A percentile compares a stretch with the other conserved stretches of the same genome.
Evolutionary conservation across 139 green algal genomes (phyloP).

Genomic region (Prasinococcaceae sp.): DNA sequence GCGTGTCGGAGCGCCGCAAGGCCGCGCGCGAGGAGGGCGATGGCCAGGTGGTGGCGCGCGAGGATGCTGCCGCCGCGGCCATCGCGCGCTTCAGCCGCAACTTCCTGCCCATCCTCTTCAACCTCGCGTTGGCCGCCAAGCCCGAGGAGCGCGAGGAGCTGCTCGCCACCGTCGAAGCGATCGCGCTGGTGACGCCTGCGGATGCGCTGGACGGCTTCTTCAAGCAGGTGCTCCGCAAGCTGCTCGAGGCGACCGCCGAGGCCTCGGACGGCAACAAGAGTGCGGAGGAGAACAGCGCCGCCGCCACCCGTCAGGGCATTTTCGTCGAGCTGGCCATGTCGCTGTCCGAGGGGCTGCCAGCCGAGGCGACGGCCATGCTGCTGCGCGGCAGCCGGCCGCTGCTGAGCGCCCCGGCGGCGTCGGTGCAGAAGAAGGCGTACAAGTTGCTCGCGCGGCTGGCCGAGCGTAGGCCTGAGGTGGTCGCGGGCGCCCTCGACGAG

Average conservation of each 20-base stretch:
- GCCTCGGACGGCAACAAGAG: neutral
- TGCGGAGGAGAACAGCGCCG: conserved; percentile 41
- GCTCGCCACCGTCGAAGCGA: conserved; percentile 40
- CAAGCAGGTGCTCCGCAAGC: conserved; percentile 42
- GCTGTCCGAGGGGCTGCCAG: conserved; percentile 51
- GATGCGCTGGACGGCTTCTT: conserved; percentile 44
- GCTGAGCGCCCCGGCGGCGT: conserved; percentile 18
- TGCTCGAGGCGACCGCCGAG: conserved; percentile 36
- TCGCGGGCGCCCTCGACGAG: neutral
- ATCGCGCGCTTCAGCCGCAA: conserved; percentile 43
- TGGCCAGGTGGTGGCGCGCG: neutral
- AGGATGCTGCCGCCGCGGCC: conserved; percentile 23
- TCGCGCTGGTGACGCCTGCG: conserved; percentile 38
- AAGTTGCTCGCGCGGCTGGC: conserved; percentile 67
- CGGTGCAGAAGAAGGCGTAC: conserved; percentile 88
- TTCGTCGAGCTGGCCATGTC: conserved; percentile 73
- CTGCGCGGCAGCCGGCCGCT: conserved; percentile 31
- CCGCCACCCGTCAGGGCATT: conserved; percentile 37
- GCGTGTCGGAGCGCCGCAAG: neutral
- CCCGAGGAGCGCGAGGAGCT: conserved; percentile 35
- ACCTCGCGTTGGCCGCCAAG: conserved; percentile 45
- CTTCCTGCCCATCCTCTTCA: conserved; percentile 76
- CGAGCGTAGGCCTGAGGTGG: conserved; percentile 17
- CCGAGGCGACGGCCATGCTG: conserved; percentile 38
- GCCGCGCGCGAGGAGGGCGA: conserved; percentile 4